Evolutionary conservation across 192 early-diverging fungal species (phyloP), one percentile per base, ranked within the genome.

Genomic region (Dissophora ornata): DNA sequence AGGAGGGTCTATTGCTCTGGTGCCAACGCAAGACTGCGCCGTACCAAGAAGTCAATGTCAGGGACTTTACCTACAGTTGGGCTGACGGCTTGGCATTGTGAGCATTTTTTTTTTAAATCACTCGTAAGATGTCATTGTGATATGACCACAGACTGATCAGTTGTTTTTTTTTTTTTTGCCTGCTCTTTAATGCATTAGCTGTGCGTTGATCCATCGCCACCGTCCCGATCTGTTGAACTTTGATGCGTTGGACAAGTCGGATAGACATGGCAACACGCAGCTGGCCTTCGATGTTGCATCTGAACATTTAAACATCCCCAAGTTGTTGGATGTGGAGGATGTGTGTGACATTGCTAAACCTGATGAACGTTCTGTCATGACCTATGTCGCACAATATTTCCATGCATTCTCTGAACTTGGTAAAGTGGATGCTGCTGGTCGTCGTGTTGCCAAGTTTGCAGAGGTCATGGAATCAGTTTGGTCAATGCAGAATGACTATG

Each of bases 301-400:
- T 61, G 83, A 88, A 52, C 85, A 96, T 65, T 83, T 98, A 50
- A 91, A 90, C 36, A 98, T 98, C 62, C 91, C 96, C 19, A 93
- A 95, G 82, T 87, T 98, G 25, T 87, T 98, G 55, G 96, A 94
- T 79, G 96, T 98, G 3, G 96, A 98, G 69, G 97, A 98, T 81
- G 86, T 98, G 21, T 94, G 95, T 57, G 97, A 98, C 79, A 90
- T 92, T 21, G 71, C 84, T 57, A 97, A 96, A 84, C 96, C 96
- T 25, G 97, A 98, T 82, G 96, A 98, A 66, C 86, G 92, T 26
- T 98, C 97, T 9, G 89, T 98, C 18, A 98, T 98, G 95, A 98
- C 97, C 30, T 98, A 98, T 57, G 95, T 97, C 19, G 96, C 97
- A 13, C 93, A 97, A 81, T 98, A 97, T 75, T 98, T 97, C 87